phyloP scores from a whole-genome alignment of 805 yeast genomes.

The Danielozyma ontarioensis region DNA sequence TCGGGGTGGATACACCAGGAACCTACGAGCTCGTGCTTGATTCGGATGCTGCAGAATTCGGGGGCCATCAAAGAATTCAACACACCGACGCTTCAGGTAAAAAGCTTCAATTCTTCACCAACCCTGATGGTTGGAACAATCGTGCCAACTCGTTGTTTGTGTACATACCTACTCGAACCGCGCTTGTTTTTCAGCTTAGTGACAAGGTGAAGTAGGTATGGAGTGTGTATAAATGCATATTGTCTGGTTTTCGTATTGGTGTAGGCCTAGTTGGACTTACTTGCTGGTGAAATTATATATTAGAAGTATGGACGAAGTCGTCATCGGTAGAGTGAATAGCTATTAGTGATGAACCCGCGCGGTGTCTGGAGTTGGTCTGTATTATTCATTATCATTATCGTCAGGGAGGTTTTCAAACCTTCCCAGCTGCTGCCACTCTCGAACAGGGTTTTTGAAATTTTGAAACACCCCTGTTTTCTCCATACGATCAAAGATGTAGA shows the following conservation, averaged over 20 bases:
- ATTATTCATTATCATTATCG: conserved; percentile 5
- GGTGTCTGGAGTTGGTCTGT: too few relatives aligned
- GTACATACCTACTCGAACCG: conserved; percentile 70
- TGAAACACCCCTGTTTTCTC: conserved; percentile 31
- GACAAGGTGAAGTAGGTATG: too few relatives aligned
- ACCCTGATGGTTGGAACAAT: conserved; percentile 74
- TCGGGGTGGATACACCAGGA: conserved; percentile 85
- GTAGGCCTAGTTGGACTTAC: too few relatives aligned
- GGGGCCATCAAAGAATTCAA: conserved; percentile 72
- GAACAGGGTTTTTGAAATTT: conserved; percentile 34
- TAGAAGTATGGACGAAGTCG: too few relatives aligned
- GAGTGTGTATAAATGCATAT: too few relatives aligned
- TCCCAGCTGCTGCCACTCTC: conserved; percentile 31
- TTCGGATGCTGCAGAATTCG: conserved; percentile 65
- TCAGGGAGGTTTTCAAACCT: too few relatives aligned
- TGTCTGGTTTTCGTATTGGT: too few relatives aligned
- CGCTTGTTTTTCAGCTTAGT: conserved; percentile 33
- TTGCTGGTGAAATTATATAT: too few relatives aligned
- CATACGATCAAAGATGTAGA: conserved; percentile 36
- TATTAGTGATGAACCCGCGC: too few relatives aligned
- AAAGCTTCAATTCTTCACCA: conserved; percentile 56
- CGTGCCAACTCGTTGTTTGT: conserved; percentile 74
- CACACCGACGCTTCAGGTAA: conserved; percentile 35
- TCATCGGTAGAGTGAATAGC: too few relatives aligned
- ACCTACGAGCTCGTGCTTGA: conserved; percentile 68